Conservation (phyloP, 441 rosid species). For the Pelargonium australe region DNA sequence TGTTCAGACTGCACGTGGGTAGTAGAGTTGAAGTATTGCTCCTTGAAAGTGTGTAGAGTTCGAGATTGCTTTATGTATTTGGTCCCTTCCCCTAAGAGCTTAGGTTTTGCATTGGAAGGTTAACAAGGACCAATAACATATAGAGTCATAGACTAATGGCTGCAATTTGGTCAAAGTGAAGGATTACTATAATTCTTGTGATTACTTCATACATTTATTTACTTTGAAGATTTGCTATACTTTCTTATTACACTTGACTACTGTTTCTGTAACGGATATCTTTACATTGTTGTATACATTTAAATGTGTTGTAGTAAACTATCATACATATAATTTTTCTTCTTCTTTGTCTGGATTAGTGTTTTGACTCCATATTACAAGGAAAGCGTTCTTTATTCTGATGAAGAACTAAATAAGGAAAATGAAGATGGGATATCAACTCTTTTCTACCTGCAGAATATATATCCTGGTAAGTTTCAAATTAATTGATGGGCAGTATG, state of each 20-base stretch:
- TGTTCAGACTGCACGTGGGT: no score
- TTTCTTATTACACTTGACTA: no score
- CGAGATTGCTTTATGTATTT: no score
- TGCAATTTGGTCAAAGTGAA: not conserved
- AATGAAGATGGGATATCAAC: slow-evolving; percentile 91
- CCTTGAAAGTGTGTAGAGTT: no score
- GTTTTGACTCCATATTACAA: slow-evolving; percentile 93
- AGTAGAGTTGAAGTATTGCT: no score
- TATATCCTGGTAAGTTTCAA: slow-evolving; percentile 70
- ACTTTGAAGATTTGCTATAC: not conserved
- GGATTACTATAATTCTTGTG: not conserved
- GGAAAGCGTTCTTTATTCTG: slow-evolving; percentile 90
- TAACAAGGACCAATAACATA: no score
- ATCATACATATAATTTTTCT: no score
- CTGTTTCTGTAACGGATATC: not conserved
- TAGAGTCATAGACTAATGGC: no score
- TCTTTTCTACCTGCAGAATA: slow-evolving; percentile 80
- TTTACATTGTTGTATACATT: not conserved
- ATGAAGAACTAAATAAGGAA: slow-evolving; percentile 69
- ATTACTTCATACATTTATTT: not conserved
- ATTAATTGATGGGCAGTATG: slow-evolving; percentile 8
- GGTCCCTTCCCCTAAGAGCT: no score
- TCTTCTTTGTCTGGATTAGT: slow-evolving; percentile 36
- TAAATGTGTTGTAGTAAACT: not conserved
- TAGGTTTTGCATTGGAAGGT: no score